Evolutionary conservation across 495 filamentous ascomycete genomes (phyloP).

Genomic region (Penicillium mononematosum): DNA sequence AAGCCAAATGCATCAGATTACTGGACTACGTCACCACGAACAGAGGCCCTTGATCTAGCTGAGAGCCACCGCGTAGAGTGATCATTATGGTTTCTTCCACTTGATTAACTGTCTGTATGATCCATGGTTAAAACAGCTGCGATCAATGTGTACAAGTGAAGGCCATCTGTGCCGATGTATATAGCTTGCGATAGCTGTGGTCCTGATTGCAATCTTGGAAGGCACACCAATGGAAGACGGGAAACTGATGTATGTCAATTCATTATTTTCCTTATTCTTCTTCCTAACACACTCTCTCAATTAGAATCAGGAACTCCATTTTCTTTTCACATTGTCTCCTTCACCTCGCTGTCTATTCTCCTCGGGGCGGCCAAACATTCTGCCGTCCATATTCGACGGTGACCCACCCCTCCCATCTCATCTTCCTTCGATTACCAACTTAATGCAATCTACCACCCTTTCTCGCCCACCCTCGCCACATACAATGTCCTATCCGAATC

Average conservation of each 20-base stretch:
- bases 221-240: background rate
- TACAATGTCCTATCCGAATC: conserved; percentile 13
- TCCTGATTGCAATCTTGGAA: background rate
- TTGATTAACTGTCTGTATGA: background rate
- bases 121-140: background rate
- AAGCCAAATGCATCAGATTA: too few species aligned
- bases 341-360: background rate
- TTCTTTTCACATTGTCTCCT: background rate
- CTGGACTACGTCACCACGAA: too few species aligned
- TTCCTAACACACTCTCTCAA: background rate
- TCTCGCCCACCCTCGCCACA: conserved; percentile 39
- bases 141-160: background rate
- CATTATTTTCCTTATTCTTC: background rate
- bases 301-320: background rate
- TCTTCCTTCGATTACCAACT: conserved; percentile 14
- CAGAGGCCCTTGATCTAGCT: too few species aligned
- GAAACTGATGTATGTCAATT: background rate
- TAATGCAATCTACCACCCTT: conserved; percentile 34
- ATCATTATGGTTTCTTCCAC: background rate
- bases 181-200: background rate
- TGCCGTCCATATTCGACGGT: conserved; percentile 16
- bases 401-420: conserved; percentile 11
- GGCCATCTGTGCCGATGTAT: background rate
- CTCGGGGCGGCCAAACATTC: conserved; percentile 29
- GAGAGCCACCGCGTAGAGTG: background rate